phyloP scores from a whole-genome alignment of 768 basidiomycete species.

The Calvatia gigantea region DNA sequence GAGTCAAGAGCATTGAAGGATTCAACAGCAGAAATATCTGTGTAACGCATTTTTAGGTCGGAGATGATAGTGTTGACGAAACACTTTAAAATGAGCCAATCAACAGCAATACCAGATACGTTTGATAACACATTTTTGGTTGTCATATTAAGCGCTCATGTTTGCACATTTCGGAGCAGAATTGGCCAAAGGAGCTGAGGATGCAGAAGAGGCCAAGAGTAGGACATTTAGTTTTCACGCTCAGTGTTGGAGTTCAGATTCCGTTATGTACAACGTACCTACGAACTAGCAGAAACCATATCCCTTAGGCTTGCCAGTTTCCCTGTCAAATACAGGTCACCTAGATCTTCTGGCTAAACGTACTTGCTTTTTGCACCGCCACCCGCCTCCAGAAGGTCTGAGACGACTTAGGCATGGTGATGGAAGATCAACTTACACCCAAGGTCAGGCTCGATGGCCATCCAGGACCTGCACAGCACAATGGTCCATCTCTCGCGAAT shows the following conservation, averaged over 20 bases:
- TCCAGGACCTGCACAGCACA: no score
- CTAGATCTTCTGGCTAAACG: no score
- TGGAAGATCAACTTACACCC: no score
- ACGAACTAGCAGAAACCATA: conserved; percentile 94
- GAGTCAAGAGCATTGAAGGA: background rate
- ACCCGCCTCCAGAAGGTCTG: no score
- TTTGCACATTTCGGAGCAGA: background rate
- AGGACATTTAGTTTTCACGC: conserved; percentile 33
- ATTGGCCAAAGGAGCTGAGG: background rate
- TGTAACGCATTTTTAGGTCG: background rate
- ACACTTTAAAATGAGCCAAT: conserved; percentile 6
- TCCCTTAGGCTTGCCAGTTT: conserved; percentile 92
- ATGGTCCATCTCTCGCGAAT: no score
- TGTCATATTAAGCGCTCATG: background rate
- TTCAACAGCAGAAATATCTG: conserved; percentile 6
- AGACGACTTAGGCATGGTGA: no score
- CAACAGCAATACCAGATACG: conserved; percentile 1
- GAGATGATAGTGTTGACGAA: background rate
- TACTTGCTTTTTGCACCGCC: no score
- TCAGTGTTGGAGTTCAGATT: conserved; percentile 19
- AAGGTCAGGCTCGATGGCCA: no score
- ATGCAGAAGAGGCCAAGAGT: conserved; percentile 15
- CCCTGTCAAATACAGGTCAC: conserved; percentile 89
- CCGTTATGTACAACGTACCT: conserved; percentile 50
- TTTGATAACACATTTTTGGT: background rate